These are phyloP conservation scores for Gnetum montanum DNA, from an alignment of 75 land plant genomes.

Conservation along the genomic window DNA sequence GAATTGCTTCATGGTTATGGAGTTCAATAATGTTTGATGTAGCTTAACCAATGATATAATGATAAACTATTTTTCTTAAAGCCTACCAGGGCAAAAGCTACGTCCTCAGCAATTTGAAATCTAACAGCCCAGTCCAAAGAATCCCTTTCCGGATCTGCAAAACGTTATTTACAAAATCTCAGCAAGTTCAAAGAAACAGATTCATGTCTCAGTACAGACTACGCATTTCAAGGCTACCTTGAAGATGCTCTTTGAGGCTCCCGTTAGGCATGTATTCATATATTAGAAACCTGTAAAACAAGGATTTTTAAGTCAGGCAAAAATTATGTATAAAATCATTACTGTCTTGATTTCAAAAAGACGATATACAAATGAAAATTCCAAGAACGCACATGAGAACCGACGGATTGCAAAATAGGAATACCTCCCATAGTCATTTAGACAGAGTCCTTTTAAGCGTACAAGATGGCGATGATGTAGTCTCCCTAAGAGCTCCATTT, in stretches of 20 bases:
- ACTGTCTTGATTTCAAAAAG: too few relatives aligned
- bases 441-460: constrained; percentile 46
- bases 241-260: constrained; percentile 54
- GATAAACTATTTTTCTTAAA: neutral
- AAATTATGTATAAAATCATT: too few relatives aligned
- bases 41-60: neutral
- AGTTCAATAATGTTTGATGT: neutral
- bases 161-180: too few relatives aligned
- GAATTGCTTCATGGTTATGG: neutral
- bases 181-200: too few relatives aligned
- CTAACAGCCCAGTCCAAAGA: constrained; percentile 69
- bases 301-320: too few relatives aligned
- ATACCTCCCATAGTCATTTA: constrained; percentile 40
- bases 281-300: constrained; percentile 48
- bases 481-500: constrained; percentile 49
- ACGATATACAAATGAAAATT: too few relatives aligned
- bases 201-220: neutral
- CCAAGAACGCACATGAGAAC: too few relatives aligned
- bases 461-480: constrained; percentile 82
- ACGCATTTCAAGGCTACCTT: constrained; percentile 25
- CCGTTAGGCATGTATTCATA: constrained; percentile 61
- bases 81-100: constrained; percentile 74
- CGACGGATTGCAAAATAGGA: neutral
- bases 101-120: constrained; percentile 49
- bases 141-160: constrained; percentile 52